phyloP scores from a whole-genome alignment of 371 early-diverging fungal species.

The Mucor mucedo region DNA sequence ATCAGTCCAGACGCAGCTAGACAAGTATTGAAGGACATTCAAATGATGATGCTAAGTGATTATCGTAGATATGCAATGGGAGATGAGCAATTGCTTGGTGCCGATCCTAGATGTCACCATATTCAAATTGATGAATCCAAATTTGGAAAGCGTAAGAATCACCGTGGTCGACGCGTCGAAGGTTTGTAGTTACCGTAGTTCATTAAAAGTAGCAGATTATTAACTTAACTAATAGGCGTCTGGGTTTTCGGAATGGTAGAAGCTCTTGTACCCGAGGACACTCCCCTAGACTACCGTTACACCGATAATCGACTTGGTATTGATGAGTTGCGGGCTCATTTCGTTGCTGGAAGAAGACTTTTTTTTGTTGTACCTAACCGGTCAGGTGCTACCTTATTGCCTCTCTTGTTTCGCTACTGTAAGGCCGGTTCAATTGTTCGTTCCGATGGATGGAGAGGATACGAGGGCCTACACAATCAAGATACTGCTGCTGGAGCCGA shows the following conservation, averaged over 20 bases:
- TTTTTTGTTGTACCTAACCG: conserved; percentile 3
- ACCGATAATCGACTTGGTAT: background rate
- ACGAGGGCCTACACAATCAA: background rate
- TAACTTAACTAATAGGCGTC: background rate
- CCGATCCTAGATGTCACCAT: background rate
- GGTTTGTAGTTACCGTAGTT: background rate
- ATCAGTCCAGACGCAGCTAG: no score
- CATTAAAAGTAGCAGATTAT: no score
- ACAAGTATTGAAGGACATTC: background rate
- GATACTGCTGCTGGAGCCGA: background rate
- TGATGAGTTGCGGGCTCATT: background rate
- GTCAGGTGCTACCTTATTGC: background rate
- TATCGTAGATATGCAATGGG: background rate
- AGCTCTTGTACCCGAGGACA: background rate
- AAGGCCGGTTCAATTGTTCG: background rate
- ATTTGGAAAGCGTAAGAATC: conserved; percentile 14
- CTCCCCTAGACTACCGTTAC: background rate
- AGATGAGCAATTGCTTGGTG: background rate
- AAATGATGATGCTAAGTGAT: background rate
- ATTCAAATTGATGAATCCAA: conserved; percentile 15
- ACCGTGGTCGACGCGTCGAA: conserved; percentile 9
- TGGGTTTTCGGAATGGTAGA: conserved; percentile 16
- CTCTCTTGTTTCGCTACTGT: background rate
- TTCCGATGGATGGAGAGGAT: conserved; percentile 11
- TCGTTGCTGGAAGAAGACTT: background rate